Evolutionary conservation across 2,329 filamentous ascomycete species (phyloP), one percentile per base, ranked within the genome.

Genomic region (Thelonectria rubi): DNA sequence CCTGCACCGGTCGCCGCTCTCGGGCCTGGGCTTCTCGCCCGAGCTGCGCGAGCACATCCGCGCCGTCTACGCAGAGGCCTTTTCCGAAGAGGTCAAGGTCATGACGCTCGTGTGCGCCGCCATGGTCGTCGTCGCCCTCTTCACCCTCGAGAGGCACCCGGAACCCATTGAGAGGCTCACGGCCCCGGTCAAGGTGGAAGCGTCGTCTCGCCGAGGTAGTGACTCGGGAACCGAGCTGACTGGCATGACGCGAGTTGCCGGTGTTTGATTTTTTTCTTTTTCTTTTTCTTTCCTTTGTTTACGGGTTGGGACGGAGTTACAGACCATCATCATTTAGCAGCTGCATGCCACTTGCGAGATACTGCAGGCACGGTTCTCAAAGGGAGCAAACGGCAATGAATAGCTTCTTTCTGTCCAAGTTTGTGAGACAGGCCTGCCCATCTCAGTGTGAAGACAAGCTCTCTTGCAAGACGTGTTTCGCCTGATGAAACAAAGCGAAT

Each of bases 1-100:
- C 12, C 74, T 84, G 18, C 81, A 81, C 61, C 80, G 78, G 21
- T 82, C 79, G 24, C 81, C 80, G 0, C 74, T 79, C 0, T 76
- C 78, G 20, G 72, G 76, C 20, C 69, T 79, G 10, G 69, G 73
- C 24, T 72, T 81, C 30, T 71, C 77, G 0, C 52, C 62, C 0
- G 68, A 75, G 1, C 65, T 77, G 14, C 75, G 76, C 45, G 66
- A 73, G 1, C 61, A 74, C 9, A 74, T 83, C 21, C 77, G 75
- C 53, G 67, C 73, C 14, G 77, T 80, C 8, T 84, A 84, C 57
- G 77, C 81, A 0, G 71, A 66, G 1, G 81, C 82, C 2, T 85
- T 84, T 66, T 75, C 76, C 1, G 75, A 78, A 26, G 78, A 84
- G 61, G 78, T 81, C 39, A 79, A 77, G 55, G 72, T 84, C 48